phyloP scores from a whole-genome alignment of 306 rosid species.

The Aeschynomene evenia region DNA sequence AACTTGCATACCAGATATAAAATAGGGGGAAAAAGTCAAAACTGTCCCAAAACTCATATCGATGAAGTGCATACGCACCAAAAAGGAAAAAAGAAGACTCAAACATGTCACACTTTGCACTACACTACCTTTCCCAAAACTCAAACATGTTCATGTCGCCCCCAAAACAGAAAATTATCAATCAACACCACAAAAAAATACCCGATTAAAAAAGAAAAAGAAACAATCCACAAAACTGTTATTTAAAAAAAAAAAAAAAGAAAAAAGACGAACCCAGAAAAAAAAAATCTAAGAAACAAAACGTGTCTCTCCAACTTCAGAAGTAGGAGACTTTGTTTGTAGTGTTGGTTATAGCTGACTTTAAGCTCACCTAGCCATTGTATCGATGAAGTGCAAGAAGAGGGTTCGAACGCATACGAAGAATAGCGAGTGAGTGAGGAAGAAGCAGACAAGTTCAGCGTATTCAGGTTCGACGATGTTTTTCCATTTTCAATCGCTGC shows the following conservation, averaged over 20 bases:
- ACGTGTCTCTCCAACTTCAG: neutral
- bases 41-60: neutral
- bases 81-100: neutral
- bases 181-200: neutral
- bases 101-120: neutral
- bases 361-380: conserved; percentile 62
- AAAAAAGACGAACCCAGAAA: no score
- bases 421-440: neutral
- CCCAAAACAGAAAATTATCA: neutral
- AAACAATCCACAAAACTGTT: neutral
- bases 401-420: neutral
- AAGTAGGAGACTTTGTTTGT: no score
- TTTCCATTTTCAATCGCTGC: conserved; percentile 28
- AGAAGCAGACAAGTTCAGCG: conserved; percentile 1
- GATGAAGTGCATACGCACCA: neutral
- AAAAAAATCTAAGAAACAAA: neutral
- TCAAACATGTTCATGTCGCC: neutral
- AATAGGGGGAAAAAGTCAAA: neutral
- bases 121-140: neutral
- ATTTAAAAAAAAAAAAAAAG: neutral
- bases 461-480: neutral
- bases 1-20: neutral
- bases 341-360: neutral
- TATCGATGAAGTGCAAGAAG: neutral
- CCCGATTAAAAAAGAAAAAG: neutral